Percentiles rank a stretch among this genome's conserved stretches.
phyloP scores from a whole-genome alignment of 495 filamentous ascomycete species.

The Amphirosellinia nigrospora region DNA sequence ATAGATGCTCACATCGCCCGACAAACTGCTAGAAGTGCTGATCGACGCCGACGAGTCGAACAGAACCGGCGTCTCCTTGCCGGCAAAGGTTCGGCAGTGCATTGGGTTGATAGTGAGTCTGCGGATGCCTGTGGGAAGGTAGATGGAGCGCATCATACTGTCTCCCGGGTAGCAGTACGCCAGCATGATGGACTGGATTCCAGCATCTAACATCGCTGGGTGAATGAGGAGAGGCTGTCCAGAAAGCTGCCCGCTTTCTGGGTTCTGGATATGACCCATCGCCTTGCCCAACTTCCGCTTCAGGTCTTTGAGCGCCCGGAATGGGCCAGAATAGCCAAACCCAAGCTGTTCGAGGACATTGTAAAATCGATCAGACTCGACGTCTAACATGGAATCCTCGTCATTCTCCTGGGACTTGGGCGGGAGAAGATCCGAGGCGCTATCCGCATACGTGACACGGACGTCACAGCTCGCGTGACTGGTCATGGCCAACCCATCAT shows the following conservation, averaged over 20 bases:
- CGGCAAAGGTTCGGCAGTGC: neutral
- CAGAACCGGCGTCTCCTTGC: neutral
- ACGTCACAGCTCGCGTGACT: neutral
- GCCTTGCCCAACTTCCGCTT: conserved; percentile 11
- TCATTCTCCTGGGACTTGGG: neutral
- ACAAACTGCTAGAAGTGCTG: neutral
- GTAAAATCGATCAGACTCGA: conserved; percentile 26
- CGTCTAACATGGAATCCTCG: neutral
- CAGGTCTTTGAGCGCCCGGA: neutral
- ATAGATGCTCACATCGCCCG: neutral
- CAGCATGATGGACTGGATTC: conserved; percentile 37
- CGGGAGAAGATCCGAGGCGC: neutral
- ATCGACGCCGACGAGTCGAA: neutral
- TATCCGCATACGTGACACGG: neutral
- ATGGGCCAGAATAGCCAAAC: conserved; percentile 27
- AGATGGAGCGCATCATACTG: conserved; percentile 27
- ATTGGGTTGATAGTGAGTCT: conserved; percentile 24
- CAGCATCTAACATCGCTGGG: conserved; percentile 36
- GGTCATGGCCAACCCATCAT: neutral
- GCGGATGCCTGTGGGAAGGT: conserved; percentile 35
- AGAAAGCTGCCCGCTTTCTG: neutral
- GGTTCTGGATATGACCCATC: conserved; percentile 4
- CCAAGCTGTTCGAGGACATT: conserved; percentile 25
- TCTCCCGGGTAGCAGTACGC: conserved; percentile 33
- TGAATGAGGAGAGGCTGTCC: conserved; percentile 26